Evolutionary conservation across 2,329 filamentous ascomycete genomes (phyloP), one percentile per base, ranked within the genome.

Genomic region (Magnaporthiopsis rhizophila): DNA sequence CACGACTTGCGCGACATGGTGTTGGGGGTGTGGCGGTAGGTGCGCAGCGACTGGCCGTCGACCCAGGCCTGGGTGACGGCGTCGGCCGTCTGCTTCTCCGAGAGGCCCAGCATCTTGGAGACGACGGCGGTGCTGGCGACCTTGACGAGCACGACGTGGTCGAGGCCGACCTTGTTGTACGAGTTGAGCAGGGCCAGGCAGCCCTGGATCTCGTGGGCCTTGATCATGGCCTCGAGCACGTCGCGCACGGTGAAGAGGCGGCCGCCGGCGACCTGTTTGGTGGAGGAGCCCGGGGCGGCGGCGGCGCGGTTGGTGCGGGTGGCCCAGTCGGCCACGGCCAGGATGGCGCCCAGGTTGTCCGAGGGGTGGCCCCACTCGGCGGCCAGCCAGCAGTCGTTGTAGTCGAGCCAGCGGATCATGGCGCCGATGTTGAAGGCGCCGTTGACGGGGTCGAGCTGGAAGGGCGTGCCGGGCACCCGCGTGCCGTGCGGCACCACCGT

Each of bases 1-100:
- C 95, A 99, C 21, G 93, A 97, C 85, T 99, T 99, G 75, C 95
- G 88, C 66, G 93, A 97, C 95, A 99, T 99, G 82, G 95, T 98
- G 84, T 99, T 99, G 72, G 95, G 95, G 62, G 91, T 87, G 83
- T 99, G 95, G 72, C 95, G 87, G 86, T 99, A 99, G 67, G 95
- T 99, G 70, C 95, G 90, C 81, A 99, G 85, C 74, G 88, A 90
- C 83, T 98, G 94, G 65, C 95, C 95, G 75, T 99, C 95, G 68
- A 96, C 92, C 90, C 93, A 99, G 65, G 95, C 95, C 80, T 99
- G 95, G 65, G 92, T 95, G 73, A 99, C 90, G 69, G 92, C 94
- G 76, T 96, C 94, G 74, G 93, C 91, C 64, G 95, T 98, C 83
- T 97, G 92, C 75, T 86, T 85, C 82, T 97, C 91, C 73, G 78